Base-by-base conservation (phyloP, 345 rosid genomes). In the Salix udensis region DNA sequence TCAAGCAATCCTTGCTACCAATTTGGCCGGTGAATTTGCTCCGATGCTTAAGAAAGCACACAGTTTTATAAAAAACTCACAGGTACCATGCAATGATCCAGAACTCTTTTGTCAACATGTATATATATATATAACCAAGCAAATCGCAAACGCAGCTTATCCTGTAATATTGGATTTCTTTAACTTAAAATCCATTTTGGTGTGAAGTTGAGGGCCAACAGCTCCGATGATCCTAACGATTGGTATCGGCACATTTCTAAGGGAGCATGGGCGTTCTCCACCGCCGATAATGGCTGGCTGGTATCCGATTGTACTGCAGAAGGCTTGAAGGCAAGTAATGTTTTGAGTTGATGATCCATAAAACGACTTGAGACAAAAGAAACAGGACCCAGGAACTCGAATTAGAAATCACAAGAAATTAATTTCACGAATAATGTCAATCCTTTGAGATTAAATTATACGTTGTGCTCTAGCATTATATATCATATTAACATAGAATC, bases 261-360 rank as follows among this genome's bases (percentile, higher is more conserved):
- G 16, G 97, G 94, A 62, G 97, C 91, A 60, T 92, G 97, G 94
- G 84, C 92, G 65, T 92, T 92, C 85, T 90, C 94, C 2, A 90
- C 90, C 15, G 82, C 83, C 0, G 94, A 92, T 44, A 79, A 89
- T 60, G 90, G 88, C 6, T 92, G 97, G 94, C 83, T 81, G n/a
- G 90, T 84, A 15, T 87, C 97, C 0, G 92, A 92, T 73, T 84
- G 89, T 72, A 80, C 94, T 4, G 80, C 91, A 0, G 97, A 92
- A 85, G 89, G 85, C 37, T 80, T 92, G 23, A 88, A 90, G 89
- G 91, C 84, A 65, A 16, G 21, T 18, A 1, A 50, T 50, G 5
- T 50, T 50, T 50, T 50, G 55, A 48, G 53, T 15, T 48, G 16
- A 48, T 14, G 16, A 48, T 14, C 53, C 53, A 15, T 48, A 48